Base-by-base conservation (phyloP, 768 basidiomycete species). In the Podaxis mareebaensis region DNA sequence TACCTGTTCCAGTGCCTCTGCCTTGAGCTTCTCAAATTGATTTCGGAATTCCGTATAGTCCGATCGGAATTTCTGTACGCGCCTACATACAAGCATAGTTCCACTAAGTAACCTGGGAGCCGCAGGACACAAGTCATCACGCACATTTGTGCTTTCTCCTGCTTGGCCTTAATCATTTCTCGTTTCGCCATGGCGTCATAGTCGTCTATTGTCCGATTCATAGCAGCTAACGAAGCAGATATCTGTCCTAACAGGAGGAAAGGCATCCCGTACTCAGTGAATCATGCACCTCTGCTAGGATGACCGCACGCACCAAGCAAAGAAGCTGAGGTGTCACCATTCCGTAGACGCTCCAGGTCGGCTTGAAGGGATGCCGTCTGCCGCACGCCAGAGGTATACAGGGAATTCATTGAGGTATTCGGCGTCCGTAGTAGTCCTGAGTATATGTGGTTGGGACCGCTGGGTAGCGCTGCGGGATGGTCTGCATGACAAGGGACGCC, bases 181-280 rank as follows among this genome's bases (percentile, higher is more conserved):
- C 96, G 83, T 78, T 90, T 93, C 0, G 93, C 94, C 92, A 99
- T 95, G 8, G 92, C 90, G 69, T 98, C 96, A 71, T 96, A 99
- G 72, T 99, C 97, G 65, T 98, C 96, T 66, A 99, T 89, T 59
- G 97, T 95, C 62, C 97, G 79, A 55, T 92, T 89, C 84, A 99
- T 89, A 2, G 95, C 95, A 28, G 94, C 87, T n/a, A 99, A 81
- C 8, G 94, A 95, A n/a, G 96, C 95, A 36, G 93, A 93, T 76
- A 99, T 95, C 84, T 99, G 96, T 75, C 96, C 96, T 96, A 80
- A 74, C 76, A 69, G 65, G 66, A 64, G 73, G 68, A 67, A 66
- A 73, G 33, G 64, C 62, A 53, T n/a, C 40, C 58, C 66, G 64
- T 54, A 53, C 44, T 58, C 63, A 64, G 69, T 62, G 63, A 60